phyloP scores from a whole-genome alignment of 139 green algal species.

The Chlorella sp. region DNA sequence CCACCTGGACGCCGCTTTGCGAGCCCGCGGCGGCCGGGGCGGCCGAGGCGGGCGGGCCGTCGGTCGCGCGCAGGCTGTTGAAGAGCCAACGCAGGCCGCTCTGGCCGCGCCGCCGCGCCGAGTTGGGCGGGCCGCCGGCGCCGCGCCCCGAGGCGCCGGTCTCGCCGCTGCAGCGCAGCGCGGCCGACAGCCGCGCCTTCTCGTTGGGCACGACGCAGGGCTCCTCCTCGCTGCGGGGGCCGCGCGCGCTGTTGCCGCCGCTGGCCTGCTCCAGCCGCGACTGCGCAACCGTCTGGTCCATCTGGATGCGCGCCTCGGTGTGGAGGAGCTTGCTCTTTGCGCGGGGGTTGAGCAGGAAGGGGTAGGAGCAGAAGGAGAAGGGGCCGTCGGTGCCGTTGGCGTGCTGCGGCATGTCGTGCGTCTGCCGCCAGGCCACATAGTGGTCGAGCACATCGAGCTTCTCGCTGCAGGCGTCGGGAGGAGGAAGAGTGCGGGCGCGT shows the following conservation, averaged over 20 bases:
- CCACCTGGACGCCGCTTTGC: background rate
- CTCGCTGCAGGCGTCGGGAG: slow-evolving; percentile 55
- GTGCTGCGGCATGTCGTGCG: slow-evolving; percentile 60
- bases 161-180: slow-evolving; percentile 8
- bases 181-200: slow-evolving; percentile 37
- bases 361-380: slow-evolving; percentile 92
- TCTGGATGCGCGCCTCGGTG: slow-evolving; percentile 66
- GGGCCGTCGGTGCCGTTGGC: slow-evolving; percentile 59
- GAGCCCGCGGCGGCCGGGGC: too few species aligned
- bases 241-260: slow-evolving; percentile 37
- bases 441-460: slow-evolving; percentile 92
- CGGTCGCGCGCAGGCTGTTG: slow-evolving; percentile 49
- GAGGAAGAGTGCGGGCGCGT: background rate
- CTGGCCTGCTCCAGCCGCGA: slow-evolving; percentile 77
- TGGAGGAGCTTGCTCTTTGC: slow-evolving; percentile 92
- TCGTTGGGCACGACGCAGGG: slow-evolving; percentile 57
- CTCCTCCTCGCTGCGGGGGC: slow-evolving; percentile 31
- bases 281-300: slow-evolving; percentile 57
- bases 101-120: slow-evolving; percentile 16
- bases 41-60: too few species aligned
- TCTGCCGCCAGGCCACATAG: slow-evolving; percentile 88
- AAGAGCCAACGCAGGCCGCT: slow-evolving; percentile 49
- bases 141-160: background rate
- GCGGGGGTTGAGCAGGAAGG: slow-evolving; percentile 87
- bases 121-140: too few species aligned